Evolutionary conservation across 345 rosid genomes (phyloP).

Genomic region (Limnanthes douglasii): DNA sequence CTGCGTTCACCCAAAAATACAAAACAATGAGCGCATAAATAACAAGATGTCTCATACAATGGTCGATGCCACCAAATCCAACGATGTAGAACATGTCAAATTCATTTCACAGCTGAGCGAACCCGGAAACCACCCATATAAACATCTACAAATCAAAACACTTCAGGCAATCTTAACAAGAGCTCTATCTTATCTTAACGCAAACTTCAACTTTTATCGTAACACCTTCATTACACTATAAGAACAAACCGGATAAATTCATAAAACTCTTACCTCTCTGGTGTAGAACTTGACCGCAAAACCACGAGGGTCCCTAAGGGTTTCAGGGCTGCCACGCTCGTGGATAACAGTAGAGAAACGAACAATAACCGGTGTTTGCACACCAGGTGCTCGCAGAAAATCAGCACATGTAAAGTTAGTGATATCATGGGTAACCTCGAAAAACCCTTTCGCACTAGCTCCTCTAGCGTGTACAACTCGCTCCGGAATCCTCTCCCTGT

Average conservation of each 20-base stretch:
- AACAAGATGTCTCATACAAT: background rate
- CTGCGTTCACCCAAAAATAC: constrained; percentile 18
- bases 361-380: constrained; percentile 87
- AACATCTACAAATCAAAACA: no score
- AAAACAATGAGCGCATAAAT: background rate
- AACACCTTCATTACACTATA: background rate
- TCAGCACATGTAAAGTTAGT: constrained; percentile 75
- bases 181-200: no score
- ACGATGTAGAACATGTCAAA: no score
- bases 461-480: constrained; percentile 99
- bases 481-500: constrained; percentile 90
- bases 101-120: no score
- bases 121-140: no score
- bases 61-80: no score
- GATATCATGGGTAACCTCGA: constrained; percentile 90
- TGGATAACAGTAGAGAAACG: constrained; percentile 98
- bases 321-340: constrained; percentile 99
- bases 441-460: constrained; percentile 98
- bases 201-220: background rate
- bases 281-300: constrained; percentile 98
- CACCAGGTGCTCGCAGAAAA: constrained; percentile 88
- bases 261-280: constrained; percentile 53
- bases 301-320: constrained; percentile 91
- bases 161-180: no score
- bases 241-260: constrained; percentile 2